A percentile compares a stretch with the other conserved stretches of the same genome.
phyloP scores from a whole-genome alignment of 768 basidiomycete genomes.

The Rhizopogon vulgaris region DNA sequence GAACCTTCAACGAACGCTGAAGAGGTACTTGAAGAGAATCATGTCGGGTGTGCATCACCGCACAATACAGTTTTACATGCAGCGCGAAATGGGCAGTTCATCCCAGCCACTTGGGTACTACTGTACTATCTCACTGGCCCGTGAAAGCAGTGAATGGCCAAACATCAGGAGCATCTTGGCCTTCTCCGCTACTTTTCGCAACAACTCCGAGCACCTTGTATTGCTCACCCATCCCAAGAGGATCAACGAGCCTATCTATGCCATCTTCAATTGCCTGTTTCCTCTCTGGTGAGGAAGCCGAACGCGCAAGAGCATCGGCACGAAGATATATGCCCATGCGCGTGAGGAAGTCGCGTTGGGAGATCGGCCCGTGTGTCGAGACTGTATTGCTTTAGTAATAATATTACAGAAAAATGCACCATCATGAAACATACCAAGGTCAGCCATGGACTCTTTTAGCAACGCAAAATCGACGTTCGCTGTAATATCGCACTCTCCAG shows the following conservation, averaged over 20 bases:
- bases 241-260: constrained; percentile 70
- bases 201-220: constrained; percentile 73
- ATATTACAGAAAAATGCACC: neutral
- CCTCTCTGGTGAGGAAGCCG: constrained; percentile 43
- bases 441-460: constrained; percentile 68
- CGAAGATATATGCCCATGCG: constrained; percentile 71
- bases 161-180: constrained; percentile 7
- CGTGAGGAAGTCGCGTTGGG: constrained; percentile 74
- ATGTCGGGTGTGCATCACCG: too few relatives aligned
- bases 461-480: constrained; percentile 96
- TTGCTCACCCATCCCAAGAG: constrained; percentile 78
- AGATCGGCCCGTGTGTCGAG: constrained; percentile 56
- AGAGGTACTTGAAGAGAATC: too few relatives aligned
- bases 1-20: too few relatives aligned
- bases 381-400: constrained; percentile 23
- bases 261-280: constrained; percentile 49
- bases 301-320: constrained; percentile 46
- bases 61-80: too few relatives aligned
- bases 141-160: constrained; percentile 26
- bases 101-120: too few relatives aligned
- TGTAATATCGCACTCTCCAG: constrained; percentile 88
- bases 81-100: too few relatives aligned
- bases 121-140: neutral
- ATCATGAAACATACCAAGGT: constrained; percentile 43
- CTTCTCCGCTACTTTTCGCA: constrained; percentile 13